Base-by-base conservation (phyloP, 2,329 filamentous ascomycete genomes). In the Colletotrichum tofieldiae region DNA sequence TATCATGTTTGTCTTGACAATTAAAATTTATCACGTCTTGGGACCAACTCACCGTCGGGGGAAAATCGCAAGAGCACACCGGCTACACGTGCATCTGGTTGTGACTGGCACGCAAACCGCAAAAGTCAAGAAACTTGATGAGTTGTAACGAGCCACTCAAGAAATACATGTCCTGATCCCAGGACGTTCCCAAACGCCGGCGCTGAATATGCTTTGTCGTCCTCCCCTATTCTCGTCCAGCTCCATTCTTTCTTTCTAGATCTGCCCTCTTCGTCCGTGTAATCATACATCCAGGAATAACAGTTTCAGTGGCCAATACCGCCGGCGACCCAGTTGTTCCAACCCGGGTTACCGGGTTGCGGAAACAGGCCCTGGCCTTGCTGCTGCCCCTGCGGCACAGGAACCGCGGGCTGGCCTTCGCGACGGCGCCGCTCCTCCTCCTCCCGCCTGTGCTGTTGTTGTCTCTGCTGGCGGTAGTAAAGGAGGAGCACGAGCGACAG, bases 401-500 rank as follows among this genome's bases (percentile, higher is more conserved):
- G 61, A 84, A 81, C 72, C 83, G 86, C 49, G 43, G 77, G 62
- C 64, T 72, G 69, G 39, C 68, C 68, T 51, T 67, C 64, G 26
- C 76, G 77, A 61, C 75, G 75, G 37, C 76, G 75, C 51, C 79
- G 79, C 75, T 84, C 82, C 68, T 83, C 82, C 73, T 85, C 81
- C 23, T 78, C 77, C 62, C 83, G 80, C 58, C 81, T 82, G 63
- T 88, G 86, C 39, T 84, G 86, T 75, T 92, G 86, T 78, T 94
- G 93, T 72, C 91, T 86, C 78, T 90, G 91, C 74, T 94, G 92
- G 26, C 94, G 87, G 80, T 96, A 96, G 82, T 95, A 97, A 20
- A 98, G 87, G 41, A 98, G 85, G 64, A 93, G 89, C 0, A 93
- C 90, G 65, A 98, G 86, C 0, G 91, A 90, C 18, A 91, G 91